Conservation (phyloP, 192 early-diverging fungal genomes). For the Coemansia sp. region DNA sequence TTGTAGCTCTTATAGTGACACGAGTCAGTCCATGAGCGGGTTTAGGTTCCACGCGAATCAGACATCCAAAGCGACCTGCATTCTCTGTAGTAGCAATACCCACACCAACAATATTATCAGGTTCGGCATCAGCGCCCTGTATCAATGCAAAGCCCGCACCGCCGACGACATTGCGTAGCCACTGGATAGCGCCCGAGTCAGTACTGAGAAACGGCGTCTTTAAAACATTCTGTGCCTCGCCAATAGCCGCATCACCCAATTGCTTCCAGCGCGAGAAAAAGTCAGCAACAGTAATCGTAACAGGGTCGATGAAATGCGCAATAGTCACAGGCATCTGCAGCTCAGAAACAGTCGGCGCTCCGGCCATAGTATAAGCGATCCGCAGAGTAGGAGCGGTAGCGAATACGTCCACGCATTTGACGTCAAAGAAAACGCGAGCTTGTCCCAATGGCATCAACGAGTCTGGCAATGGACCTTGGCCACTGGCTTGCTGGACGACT, state of each 20-base stretch:
- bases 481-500: constrained; percentile 58
- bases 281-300: constrained; percentile 67
- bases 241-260: constrained; percentile 77
- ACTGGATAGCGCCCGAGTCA: constrained; percentile 52
- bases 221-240: constrained; percentile 68
- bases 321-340: constrained; percentile 78
- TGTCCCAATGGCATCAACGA: constrained; percentile 72
- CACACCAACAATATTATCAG: constrained; percentile 85
- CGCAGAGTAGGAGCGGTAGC: constrained; percentile 62
- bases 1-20: constrained; percentile 86
- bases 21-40: constrained; percentile 83
- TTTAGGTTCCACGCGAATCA: constrained; percentile 88
- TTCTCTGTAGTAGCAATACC: constrained; percentile 77
- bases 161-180: constrained; percentile 58
- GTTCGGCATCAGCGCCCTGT: constrained; percentile 83
- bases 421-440: constrained; percentile 64
- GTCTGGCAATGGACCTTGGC: constrained; percentile 61
- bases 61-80: constrained; percentile 85
- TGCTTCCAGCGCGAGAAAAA: constrained; percentile 96
- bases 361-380: constrained; percentile 66
- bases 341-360: constrained; percentile 54
- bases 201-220: constrained; percentile 32
- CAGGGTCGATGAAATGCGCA: constrained; percentile 86
- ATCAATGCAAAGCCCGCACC: constrained; percentile 75
- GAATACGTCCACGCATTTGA: constrained; percentile 69